Base-by-base conservation (phyloP, 441 rosid species). In the Francoa sonchifolia region DNA sequence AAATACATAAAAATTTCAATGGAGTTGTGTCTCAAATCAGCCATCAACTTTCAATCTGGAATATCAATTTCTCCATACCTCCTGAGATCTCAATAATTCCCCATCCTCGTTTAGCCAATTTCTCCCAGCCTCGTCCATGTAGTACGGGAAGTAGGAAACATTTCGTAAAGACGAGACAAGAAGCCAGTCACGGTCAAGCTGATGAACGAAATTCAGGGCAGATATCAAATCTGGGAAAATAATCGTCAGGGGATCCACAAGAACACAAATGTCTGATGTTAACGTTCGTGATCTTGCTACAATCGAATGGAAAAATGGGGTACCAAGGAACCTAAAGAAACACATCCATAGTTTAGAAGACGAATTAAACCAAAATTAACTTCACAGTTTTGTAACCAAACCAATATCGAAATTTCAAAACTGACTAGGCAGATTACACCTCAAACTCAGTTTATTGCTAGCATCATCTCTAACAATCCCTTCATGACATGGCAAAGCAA, bases 291-390 rank as follows among this genome's bases (percentile, higher is more conserved):
- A 68, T 58, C 77, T 84, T 19, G 74, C 89, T 44, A 82, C 57
- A 88, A 89, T 77, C 29, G 98, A 82, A 66, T 89, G 96, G 49
- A 82, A 45, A 48, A 79, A 89, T 4, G 93, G 93, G 52, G 73
- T 79, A 17, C 88, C 83, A 4, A 82, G 77, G 48, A 90, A 85
- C 81, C 96, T 89, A 55, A 8, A 50, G 27, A 37, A 21, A 41
- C 19, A 35, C 52, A 48, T 11, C 19, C 15, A 33, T 12, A 43
- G 7, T 43, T 14, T 14, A 59, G 12, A 29, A 39, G 29, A 18
- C 7, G 17, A 18, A 41, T 40, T 13, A 2, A 21, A 39, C 20
- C 7, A 38, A 16, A 26, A 14, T 11, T 15, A 20, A 34, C 23
- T 21, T 31, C 6, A 20, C 7, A 38, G 39, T 14, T 32, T 25